Base-by-base conservation (phyloP, 2,329 filamentous ascomycete species). In the Ophiostoma sp. region DNA sequence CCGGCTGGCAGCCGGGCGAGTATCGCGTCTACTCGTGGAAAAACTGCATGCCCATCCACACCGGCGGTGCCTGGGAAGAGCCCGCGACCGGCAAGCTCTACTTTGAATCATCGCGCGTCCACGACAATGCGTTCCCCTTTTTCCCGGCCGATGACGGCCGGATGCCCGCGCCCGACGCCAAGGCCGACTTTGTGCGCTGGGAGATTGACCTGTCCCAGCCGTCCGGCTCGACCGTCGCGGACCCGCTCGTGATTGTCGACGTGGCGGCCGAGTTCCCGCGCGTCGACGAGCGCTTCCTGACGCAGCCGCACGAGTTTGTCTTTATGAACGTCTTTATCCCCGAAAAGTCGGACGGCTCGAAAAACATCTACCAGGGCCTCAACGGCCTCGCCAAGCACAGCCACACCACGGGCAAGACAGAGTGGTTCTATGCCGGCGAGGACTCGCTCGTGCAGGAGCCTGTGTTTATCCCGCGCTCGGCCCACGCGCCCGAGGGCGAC, bases 181-280 rank as follows among this genome's bases (percentile, higher is more conserved):
- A 80, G 72, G 79, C 77, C 13, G 80, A 83, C 71, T 81, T 79
- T 68, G 78, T 82, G 6, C 79, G 80, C 64, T 83, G 80, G 79
- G 72, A 76, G 36, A 75, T 83, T 48, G 79, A 83, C 73, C 78
- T 54, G 52, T 4, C 52, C 7, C 13, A 78, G 4, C 76, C 75
- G 3, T 77, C 54, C 6, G 72, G 71, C 62, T 71, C 73, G 1
- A 75, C 74, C 11, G 76, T 79, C 0, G 60, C 75, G 0, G 77
- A 77, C 48, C 78, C 78, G 1, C 31, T 72, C 6, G 73, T 78
- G 0, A 67, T 79, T 10, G 75, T 80, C 36, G 67, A 67, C 15
- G 64, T 64, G 65, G 35, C 77, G 67, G 1, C 36, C 33, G 78
- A 81, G 57, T 76, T 78, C 39, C 80, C 80, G 3, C 78, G 81